These are phyloP conservation scores for Ceratocystis colombiana DNA, from an alignment of 2,329 filamentous ascomycete genomes.

Conservation along the genomic window DNA sequence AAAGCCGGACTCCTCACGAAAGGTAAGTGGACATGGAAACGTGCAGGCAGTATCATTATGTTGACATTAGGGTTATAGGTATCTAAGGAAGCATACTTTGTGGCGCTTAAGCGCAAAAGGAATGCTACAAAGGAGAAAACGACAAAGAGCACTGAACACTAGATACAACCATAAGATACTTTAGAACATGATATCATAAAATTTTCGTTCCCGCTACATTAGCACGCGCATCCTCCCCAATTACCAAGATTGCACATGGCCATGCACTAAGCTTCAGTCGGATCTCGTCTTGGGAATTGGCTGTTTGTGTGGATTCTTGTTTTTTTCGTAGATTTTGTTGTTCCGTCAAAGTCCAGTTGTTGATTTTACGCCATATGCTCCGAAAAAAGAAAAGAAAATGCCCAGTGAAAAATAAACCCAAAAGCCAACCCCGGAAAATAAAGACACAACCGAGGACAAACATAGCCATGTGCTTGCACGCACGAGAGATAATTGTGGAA, in stretches of 20 bases:
- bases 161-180: not conserved
- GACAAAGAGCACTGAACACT: not conserved
- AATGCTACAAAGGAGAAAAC: constrained; percentile 19
- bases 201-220: not conserved
- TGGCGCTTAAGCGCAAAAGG: constrained; percentile 60
- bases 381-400: constrained; percentile 13
- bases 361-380: constrained; percentile 23
- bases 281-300: constrained; percentile 17
- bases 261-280: constrained; percentile 11
- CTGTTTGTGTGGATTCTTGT: constrained; percentile 25
- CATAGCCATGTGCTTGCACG: constrained; percentile 12
- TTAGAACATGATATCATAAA: not conserved
- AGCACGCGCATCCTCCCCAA: not conserved
- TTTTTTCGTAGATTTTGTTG: constrained; percentile 23
- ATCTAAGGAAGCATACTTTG: constrained; percentile 78
- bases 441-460: constrained; percentile 23
- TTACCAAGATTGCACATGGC: not conserved
- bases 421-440: constrained; percentile 24
- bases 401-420: constrained; percentile 21
- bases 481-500: constrained; percentile 11
- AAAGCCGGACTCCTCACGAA: constrained; percentile 85
- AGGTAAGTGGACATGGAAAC: constrained; percentile 43
- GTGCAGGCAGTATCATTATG: not conserved
- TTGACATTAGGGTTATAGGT: constrained; percentile 42
- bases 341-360: constrained; percentile 21